Conservation (phyloP, 179 eudicot genomes). For the Camellia oleifera region DNA sequence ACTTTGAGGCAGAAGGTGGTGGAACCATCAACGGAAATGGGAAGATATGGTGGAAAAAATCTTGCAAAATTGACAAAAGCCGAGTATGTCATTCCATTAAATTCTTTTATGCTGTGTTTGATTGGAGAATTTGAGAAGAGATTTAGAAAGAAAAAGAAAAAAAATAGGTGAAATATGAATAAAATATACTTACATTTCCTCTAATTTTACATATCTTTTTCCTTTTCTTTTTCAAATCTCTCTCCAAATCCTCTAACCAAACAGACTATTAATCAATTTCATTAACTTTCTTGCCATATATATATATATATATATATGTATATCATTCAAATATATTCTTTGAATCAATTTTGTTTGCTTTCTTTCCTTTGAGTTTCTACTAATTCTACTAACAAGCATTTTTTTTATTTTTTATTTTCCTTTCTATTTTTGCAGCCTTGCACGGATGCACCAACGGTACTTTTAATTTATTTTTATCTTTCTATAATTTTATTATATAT, state of each 20-base stretch:
- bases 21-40: slow-evolving; percentile 89
- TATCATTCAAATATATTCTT: not conserved
- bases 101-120: not conserved
- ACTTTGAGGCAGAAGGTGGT: slow-evolving; percentile 58
- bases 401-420: not conserved
- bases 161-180: no score
- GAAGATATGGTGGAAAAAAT: slow-evolving; percentile 74
- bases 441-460: slow-evolving; percentile 61
- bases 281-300: no score
- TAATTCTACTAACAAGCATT: not conserved
- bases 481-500: no score
- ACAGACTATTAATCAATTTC: no score
- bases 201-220: no score
- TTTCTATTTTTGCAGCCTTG: slow-evolving; percentile 46
- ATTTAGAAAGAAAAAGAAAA: no score
- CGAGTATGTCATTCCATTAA: slow-evolving; percentile 31
- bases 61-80: slow-evolving; percentile 66
- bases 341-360: no score
- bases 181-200: no score
- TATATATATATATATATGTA: no score
- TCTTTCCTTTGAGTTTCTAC: not conserved
- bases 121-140: no score
- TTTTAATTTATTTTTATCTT: not conserved
- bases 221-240: no score
- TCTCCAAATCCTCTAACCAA: no score